Evolutionary conservation across 306 rosid species (phyloP).

Genomic region (Rosa rugosa): DNA sequence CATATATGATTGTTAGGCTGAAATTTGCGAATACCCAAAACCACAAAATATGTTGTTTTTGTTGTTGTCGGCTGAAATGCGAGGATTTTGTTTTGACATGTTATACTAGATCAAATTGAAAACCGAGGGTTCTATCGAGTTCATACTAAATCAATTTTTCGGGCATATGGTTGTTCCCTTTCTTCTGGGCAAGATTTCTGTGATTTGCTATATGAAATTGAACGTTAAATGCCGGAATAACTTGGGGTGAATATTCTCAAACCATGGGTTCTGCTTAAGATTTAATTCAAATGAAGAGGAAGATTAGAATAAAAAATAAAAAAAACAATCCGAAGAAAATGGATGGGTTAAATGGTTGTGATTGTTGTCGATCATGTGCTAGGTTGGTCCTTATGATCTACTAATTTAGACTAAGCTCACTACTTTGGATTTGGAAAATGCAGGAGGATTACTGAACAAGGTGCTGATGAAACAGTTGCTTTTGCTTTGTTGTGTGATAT

Average conservation of each 20-base stretch:
- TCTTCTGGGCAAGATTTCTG: background rate
- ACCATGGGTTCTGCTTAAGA: background rate
- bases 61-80: background rate
- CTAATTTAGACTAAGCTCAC: constrained; percentile 7
- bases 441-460: constrained; percentile 62
- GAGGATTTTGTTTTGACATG: too few relatives aligned
- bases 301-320: too few relatives aligned
- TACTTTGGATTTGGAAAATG: constrained; percentile 27
- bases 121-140: background rate
- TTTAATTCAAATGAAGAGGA: too few relatives aligned
- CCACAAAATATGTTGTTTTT: background rate
- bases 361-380: background rate
- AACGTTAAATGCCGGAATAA: background rate
- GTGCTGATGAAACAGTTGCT: constrained; percentile 46
- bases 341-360: background rate
- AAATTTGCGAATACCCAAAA: background rate
- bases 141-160: too few relatives aligned
- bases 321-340: background rate
- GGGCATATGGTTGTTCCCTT: background rate
- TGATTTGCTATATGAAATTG: background rate
- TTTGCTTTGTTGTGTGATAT: constrained; percentile 46
- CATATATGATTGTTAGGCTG: background rate
- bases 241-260: background rate
- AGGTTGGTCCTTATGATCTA: background rate
- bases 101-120: background rate